A percentile compares a stretch with the other conserved stretches of the same genome.
Conservation (phyloP, 305 asterid genomes). For the Solanum hybrid region DNA sequence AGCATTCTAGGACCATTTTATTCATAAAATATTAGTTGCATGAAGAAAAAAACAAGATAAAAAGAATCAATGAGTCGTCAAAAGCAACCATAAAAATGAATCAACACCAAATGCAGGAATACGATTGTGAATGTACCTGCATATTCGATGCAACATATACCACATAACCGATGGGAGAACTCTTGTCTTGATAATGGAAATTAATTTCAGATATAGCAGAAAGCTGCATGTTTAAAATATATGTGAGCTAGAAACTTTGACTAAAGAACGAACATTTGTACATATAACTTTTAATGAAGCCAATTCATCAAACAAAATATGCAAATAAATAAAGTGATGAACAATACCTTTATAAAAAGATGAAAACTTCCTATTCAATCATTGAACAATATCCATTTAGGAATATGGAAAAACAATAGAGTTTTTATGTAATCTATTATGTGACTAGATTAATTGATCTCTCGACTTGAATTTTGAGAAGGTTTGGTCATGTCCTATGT, state of each 20-base stretch:
- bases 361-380: neutral
- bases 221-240: constrained; percentile 45
- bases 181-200: constrained; percentile 90
- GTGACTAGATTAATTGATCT: neutral
- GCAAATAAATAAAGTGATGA: neutral
- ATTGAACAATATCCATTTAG: neutral
- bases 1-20: neutral
- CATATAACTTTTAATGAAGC: neutral
- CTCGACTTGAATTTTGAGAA: neutral
- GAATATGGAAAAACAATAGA: neutral
- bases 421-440: neutral
- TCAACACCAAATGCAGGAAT: neutral
- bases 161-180: constrained; percentile 65
- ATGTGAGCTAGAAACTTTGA: neutral
- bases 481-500: neutral
- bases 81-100: neutral
- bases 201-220: constrained; percentile 78
- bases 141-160: constrained; percentile 53
- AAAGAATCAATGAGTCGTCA: neutral
- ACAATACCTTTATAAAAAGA: neutral
- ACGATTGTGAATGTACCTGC: constrained; percentile 41
- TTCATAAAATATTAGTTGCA: neutral
- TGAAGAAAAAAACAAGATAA: neutral
- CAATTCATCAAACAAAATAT: neutral
- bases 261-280: neutral